Evolutionary conservation across 768 basidiomycete species (phyloP), one percentile per base, ranked within the genome.

Genomic region (Boletus reticuloceps): DNA sequence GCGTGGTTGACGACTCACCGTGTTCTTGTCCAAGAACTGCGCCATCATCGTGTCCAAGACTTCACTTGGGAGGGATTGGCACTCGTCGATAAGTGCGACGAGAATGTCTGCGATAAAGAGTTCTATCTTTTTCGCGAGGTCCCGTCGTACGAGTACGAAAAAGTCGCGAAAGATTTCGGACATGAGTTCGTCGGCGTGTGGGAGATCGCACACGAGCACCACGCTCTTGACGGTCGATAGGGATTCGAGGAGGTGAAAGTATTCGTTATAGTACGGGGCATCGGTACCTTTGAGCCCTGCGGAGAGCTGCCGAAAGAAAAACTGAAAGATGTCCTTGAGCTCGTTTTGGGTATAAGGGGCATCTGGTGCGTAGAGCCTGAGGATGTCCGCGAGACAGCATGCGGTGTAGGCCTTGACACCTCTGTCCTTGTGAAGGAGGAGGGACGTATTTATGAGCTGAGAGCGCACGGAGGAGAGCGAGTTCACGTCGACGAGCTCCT

Each of bases 371-470:
- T 93, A 98, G 38, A 98, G 81, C 41, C 94, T 76, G 55, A 99
- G 84, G 51, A 98, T 79, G 70, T 99, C 95, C 2, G 94, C 94
- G 37, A 99, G 80, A 73, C 94, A 98, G 72, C 93, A 96, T 0
- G 94, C 94, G 5, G 89, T 84, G 63, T 90, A 95, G 0, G 95
- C 95, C 72, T 97, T 98, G 60, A 99, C 94, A 25, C 94, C 94
- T 41, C 89, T 81, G 71, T 99, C 97, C 72, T 92, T 97, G 79
- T 98, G 94, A 29, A 97, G 83, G 27, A 98, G 80, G 34, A 98
- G 82, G 5, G 86, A 82, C 1, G 81, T 82, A 69, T 79, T 79
- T 55, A 95, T 82, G 66, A 98, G 84, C 64, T 97, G 93, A 48
- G 87, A 83, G 56, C 86, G 84, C 25, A 86, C 85, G 31, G 75